These are phyloP conservation scores for Acrocalymma vagum DNA, from an alignment of 2,329 filamentous ascomycete species.

Conservation along the genomic window DNA sequence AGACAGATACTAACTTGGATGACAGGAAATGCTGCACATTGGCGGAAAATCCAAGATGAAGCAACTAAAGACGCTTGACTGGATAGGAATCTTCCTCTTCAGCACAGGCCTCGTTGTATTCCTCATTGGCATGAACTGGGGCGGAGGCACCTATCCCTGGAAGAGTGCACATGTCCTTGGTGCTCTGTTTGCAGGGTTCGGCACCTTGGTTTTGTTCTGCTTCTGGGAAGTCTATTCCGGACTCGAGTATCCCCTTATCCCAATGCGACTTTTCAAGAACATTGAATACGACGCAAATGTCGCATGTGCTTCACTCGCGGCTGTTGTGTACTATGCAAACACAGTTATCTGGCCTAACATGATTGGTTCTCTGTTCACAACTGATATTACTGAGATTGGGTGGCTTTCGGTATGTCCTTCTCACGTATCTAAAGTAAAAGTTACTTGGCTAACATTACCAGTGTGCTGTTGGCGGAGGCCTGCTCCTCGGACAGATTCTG, in stretches of 20 bases:
- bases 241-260: conserved; percentile 46
- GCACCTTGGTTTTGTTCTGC: conserved; percentile 40
- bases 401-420: conserved; percentile 37
- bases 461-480: conserved; percentile 42
- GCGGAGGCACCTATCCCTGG: conserved; percentile 47
- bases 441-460: conserved; percentile 14
- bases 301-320: conserved; percentile 40
- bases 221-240: conserved; percentile 37
- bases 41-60: conserved; percentile 44
- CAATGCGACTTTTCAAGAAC: conserved; percentile 47
- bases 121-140: conserved; percentile 57
- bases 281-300: conserved; percentile 41
- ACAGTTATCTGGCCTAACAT: conserved; percentile 43
- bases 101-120: conserved; percentile 56
- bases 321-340: conserved; percentile 45
- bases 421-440: not conserved
- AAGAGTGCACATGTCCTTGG: conserved; percentile 43
- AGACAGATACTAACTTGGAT: not conserved
- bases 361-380: conserved; percentile 36
- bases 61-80: conserved; percentile 53
- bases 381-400: conserved; percentile 33
- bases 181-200: conserved; percentile 42
- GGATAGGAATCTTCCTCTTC: conserved; percentile 57
- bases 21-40: conserved; percentile 42
- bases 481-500: conserved; percentile 40